Base-by-base conservation (phyloP, 371 early-diverging fungal species). In the Mucor saturninus region DNA sequence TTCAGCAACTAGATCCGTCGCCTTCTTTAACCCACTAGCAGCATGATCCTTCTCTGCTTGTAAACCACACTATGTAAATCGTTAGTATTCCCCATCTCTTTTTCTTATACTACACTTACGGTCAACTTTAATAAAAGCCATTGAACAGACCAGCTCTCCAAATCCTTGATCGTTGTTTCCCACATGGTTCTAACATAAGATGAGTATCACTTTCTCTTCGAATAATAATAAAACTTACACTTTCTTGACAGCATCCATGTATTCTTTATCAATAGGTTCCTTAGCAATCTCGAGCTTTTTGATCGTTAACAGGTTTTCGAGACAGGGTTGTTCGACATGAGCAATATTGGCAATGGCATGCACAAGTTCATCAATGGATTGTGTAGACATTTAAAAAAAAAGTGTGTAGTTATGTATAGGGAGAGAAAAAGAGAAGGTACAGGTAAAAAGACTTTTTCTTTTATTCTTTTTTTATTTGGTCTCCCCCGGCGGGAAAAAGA, bases 291-390 rank as follows among this genome's bases (percentile, higher is more conserved):
- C 54, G 2, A 80, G 29, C 43, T 74, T 72, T 10, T 71, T 67
- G 13, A 76, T 50, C 10, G 35, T 48, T n/a, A 74, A 51, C 6
- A 62, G 56, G 38, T 64, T 65, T 46, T 75, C 67, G 9, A 72
- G 61, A 37, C 62, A 73, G 56, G 79, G 76, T 38, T 65, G 60
- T 46, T 78, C 78, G 3, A 75, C 69, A 57, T 81, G 81, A 37
- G 71, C 52, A 42, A 81, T 35, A 29, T 72, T 75, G 50, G 81
- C 73, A 65, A 76, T 64, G 51, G 76, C 78, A 60, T 75, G 70
- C 0, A 59, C 48, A 46, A 81, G 67, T 39, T 78, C 68, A 39
- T 81, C 73, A 21, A 71, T 60, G 53, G 43, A 39, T 53, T 60
- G 29, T 11, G 54, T 63, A 42, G 63, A 63, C 63, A 63, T 61